Evolutionary conservation across 2,329 filamentous ascomycete genomes (phyloP), one percentile per base, ranked within the genome.

Genomic region (Escovopsis sp.): DNA sequence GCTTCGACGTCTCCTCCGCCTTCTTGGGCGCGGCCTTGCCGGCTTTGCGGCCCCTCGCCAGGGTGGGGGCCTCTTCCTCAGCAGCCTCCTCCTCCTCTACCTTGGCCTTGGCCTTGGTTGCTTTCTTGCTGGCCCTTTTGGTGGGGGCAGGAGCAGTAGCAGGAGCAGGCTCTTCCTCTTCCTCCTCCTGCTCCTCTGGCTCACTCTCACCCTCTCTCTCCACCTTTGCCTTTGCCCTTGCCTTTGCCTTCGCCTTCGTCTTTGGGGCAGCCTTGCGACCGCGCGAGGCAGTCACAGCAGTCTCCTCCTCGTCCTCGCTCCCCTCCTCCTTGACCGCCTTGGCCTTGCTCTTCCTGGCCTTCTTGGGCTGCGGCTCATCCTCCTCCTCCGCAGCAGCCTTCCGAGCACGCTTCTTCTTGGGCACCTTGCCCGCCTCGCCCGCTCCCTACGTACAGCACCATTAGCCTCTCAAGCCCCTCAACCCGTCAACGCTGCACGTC

Each of bases 311-410:
- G 23, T 49, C 52, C 30, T 51, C 51, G 19, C 48, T 46, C 12
- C 56, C 51, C 18, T 48, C 48, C n/a, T 40, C 46, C 46, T 56
- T 51, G 26, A 34, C 38, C 33, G 48, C 32, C 43, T 53, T 52
- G 12, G 53, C 49, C 47, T 57, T 54, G 36, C 48, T 41, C 39
- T 58, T 55, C 51, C 59, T 64, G 19, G 57, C 51, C 49, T 60
- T 63, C 46, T 63, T 62, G 23, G 59, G 50, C 42, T 57, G 53
- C 11, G 58, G 56, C 45, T 63, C 51, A 12, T 60, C 56, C 15
- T 60, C 52, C 7, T 60, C 59, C 7, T 60, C 59, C 10, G 45
- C 46, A 2, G 45, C 46, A 2, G 51, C 55, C 52, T 61, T 61
- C 38, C 57, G 55, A 18, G 54, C 54, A 42, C 58, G 54, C 51